Evolutionary conservation across 768 basidiomycete genomes (phyloP), one percentile per base, ranked within the genome.

Genomic region (Tylopilus felleus): DNA sequence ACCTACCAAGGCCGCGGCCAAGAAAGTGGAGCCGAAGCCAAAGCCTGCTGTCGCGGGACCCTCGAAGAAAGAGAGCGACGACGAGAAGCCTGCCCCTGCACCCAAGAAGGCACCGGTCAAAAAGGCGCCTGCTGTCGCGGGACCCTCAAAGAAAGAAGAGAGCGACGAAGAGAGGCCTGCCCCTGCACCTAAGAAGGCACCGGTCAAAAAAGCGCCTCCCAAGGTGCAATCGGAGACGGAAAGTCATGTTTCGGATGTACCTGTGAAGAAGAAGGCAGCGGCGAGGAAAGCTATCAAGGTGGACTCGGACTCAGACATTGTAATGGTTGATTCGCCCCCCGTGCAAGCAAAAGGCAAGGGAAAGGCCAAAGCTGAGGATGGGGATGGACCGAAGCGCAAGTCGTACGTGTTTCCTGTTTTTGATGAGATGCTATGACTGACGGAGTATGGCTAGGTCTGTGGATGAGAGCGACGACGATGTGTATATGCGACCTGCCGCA

Each of bases 351-450:
- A 76, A 52, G 74, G 68, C 31, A 81, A 80, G 53, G 75, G 66
- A 35, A 83, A 81, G 59, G 75, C 70, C 3, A 75, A 74, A 36
- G 14, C 16, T 36, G 35, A 61, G 65, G 67, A 1, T 16, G 65
- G 60, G 46, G 63, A 60, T 17, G 60, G 63, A 16, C 65, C 72
- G 41, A 91, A 91, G 70, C 82, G 88, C 40, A 92, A 90, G 70
- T 87, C 81, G 89, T 86, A 47, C 29, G 75, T 67, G 7, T 42
- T 8, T 25, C 2, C 41, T 25, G 19, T 29, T 53, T 42, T 4
- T 40, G n/a, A 5, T 19, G 55, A 51, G 6, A 44, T 22, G 39
- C 25, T 47, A 38, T 49, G 54, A 28, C 55, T 65, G 21, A 67
- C 43, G 4, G 4, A 0, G 47, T 36, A 21, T 54, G 6, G 1